Evolutionary conservation across 257 asterid genomes (phyloP), one percentile per base, ranked within the genome.

Genomic region (Ophiorrhiza pumila): DNA sequence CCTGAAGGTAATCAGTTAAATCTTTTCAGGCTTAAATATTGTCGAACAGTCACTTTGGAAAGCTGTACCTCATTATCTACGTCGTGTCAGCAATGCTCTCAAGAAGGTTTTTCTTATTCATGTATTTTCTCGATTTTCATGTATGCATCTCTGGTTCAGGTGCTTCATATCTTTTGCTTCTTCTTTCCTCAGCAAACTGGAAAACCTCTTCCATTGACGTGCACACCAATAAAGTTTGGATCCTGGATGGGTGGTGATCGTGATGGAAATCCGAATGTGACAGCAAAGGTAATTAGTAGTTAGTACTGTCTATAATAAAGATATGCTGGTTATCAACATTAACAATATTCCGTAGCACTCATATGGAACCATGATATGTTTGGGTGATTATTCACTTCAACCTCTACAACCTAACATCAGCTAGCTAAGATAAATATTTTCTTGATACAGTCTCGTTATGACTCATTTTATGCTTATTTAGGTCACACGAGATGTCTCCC

Each of bases 181-280:
- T 78, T 50, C 60, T 73, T 81, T 39, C 71, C 76, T 71, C 91
- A 94, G 99, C 97, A 91, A 77, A 88, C 97, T 57, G 97, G 99
- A 78, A 88, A 67, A 80, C 89, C 97, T 59, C 95, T 94, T 74
- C 99, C 97, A 61, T 77, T 91, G 89, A 91, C 97, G 50, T 86
- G 97, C 87, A 94, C 99, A 47, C 99, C 99, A 14, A 94, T 94
- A 83, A 91, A 86, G 84, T 94, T 91, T 85, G 99, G 99, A 49
- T 94, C 99, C 42, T 94, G 99, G 97, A 94, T 91, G 96, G 99
- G 99, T n/a, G 99, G 97, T 32, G 99, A 94, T 83, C 89, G 98
- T 75, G 98, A 94, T 85, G 99, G 99, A 80, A 94, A 94, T 81
- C 99, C 98, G 75, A 94, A 90, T 73, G 99, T 94, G 78, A 94